Evolutionary conservation across 2,329 filamentous ascomycete genomes (phyloP).

Genomic region (Nakataea oryzae): DNA sequence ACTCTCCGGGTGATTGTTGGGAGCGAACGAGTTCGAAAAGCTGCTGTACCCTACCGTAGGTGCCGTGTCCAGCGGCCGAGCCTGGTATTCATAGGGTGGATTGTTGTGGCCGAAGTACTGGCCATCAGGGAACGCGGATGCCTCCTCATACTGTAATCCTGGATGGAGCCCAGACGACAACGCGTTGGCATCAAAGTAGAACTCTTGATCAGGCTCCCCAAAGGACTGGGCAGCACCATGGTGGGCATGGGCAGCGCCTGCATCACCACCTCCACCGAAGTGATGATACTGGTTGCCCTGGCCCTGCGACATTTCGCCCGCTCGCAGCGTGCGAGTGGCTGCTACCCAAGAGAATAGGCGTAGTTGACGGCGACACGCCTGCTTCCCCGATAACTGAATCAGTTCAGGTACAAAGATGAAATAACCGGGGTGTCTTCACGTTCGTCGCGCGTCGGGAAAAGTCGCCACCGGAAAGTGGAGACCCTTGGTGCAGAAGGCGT

Average conservation of each 20-base stretch:
- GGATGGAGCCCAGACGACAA: neutral
- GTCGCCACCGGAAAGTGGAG: neutral
- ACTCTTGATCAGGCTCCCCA: neutral
- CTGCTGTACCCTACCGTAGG: neutral
- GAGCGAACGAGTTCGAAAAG: neutral
- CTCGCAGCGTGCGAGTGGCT: neutral
- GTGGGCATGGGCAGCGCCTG: neutral
- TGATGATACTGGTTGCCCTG: slow-evolving; percentile 3
- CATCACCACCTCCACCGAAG: neutral
- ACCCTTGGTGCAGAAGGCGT: neutral
- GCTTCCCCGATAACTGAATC: neutral
- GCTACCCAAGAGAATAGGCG: neutral
- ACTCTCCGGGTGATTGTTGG: neutral
- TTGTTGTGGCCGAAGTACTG: neutral
- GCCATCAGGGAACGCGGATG: neutral
- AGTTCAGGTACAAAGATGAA: neutral
- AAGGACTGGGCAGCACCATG: neutral
- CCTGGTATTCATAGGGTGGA: neutral
- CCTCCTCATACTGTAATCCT: neutral
- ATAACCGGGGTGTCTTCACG: neutral
- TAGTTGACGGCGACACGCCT: neutral
- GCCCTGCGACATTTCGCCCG: slow-evolving; percentile 1
- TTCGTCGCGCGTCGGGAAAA: neutral
- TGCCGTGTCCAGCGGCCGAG: neutral
- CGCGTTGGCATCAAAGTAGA: neutral